phyloP scores from a whole-genome alignment of 495 filamentous ascomycete genomes.

The Immersiella caudata region DNA sequence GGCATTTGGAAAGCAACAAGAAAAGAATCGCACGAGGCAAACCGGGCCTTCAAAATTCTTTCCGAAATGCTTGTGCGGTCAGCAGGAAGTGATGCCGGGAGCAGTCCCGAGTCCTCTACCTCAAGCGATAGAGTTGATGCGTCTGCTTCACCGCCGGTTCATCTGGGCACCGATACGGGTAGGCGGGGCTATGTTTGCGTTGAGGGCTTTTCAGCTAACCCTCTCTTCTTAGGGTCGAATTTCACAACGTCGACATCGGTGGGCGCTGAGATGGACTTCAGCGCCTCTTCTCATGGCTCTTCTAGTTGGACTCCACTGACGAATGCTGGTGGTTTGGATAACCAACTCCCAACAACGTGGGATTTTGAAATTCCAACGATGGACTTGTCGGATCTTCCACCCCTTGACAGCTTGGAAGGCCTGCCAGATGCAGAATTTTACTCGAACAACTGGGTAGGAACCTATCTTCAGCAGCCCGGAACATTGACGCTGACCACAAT shows the following conservation, averaged over 20 bases:
- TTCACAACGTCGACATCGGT: neutral
- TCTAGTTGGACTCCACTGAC: slow-evolving; percentile 1
- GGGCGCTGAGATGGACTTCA: neutral
- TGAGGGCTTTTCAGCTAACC: neutral
- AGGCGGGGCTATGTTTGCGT: neutral
- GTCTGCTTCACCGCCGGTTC: neutral
- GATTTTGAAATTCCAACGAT: slow-evolving; percentile 10
- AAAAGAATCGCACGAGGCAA: slow-evolving; percentile 26
- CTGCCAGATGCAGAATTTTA: slow-evolving; percentile 24
- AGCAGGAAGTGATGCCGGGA: slow-evolving; percentile 24
- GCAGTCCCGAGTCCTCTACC: slow-evolving; percentile 26
- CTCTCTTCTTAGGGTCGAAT: neutral
- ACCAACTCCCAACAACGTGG: slow-evolving; percentile 1
- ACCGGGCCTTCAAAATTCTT: slow-evolving; percentile 36
- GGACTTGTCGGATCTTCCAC: slow-evolving; percentile 9
- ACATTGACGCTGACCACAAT: slow-evolving; percentile 7
- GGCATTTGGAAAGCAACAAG: slow-evolving; percentile 31
- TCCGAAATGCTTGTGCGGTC: slow-evolving; percentile 33
- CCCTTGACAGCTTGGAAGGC: slow-evolving; percentile 18
- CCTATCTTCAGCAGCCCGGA: neutral
- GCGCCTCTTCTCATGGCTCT: neutral
- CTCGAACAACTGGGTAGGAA: slow-evolving; percentile 32
- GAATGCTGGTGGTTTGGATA: neutral
- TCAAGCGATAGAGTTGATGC: slow-evolving; percentile 4
- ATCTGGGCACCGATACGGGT: slow-evolving; percentile 15